These are phyloP conservation scores for Boletus semigastroideus DNA, from an alignment of 1,284 basidiomycete genomes.

Conservation along the genomic window DNA sequence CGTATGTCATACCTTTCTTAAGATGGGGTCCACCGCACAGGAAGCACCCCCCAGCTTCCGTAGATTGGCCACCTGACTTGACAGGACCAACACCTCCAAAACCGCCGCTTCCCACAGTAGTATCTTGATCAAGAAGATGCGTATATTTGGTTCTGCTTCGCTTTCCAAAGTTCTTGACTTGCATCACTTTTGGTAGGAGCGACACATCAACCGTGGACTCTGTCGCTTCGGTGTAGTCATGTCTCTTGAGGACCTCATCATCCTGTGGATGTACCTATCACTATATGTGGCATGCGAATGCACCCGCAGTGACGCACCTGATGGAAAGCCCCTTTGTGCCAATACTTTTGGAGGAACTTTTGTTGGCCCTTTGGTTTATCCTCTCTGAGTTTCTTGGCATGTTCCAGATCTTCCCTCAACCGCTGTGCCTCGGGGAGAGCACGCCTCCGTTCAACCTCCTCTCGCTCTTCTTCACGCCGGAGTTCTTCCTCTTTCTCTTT, in stretches of 20 bases:
- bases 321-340: constrained; percentile 99
- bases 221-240: constrained; percentile 90
- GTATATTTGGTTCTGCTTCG: constrained; percentile 93
- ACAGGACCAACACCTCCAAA: constrained; percentile 66
- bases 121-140: constrained; percentile 94
- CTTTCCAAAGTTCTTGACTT: constrained; percentile 96
- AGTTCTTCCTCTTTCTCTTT: constrained; percentile 86
- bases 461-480: constrained; percentile 76
- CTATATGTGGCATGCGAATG: neutral
- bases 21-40: constrained; percentile 88
- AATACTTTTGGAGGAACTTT: constrained; percentile 96
- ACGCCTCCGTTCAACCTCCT: constrained; percentile 87
- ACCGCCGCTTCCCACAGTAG: constrained; percentile 61
- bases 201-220: constrained; percentile 85
- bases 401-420: constrained; percentile 86
- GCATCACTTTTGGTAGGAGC: constrained; percentile 91
- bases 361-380: constrained; percentile 87
- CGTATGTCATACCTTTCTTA: constrained; percentile 66
- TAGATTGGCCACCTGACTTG: constrained; percentile 55
- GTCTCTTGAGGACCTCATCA: constrained; percentile 79
- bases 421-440: constrained; percentile 92
- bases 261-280: constrained; percentile 53
- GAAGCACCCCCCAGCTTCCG: constrained; percentile 78
- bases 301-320: constrained; percentile 53
- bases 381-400: constrained; percentile 75